Evolutionary conservation across 2,329 filamentous ascomycete genomes (phyloP).

Genomic region (Grosmannia huntii): DNA sequence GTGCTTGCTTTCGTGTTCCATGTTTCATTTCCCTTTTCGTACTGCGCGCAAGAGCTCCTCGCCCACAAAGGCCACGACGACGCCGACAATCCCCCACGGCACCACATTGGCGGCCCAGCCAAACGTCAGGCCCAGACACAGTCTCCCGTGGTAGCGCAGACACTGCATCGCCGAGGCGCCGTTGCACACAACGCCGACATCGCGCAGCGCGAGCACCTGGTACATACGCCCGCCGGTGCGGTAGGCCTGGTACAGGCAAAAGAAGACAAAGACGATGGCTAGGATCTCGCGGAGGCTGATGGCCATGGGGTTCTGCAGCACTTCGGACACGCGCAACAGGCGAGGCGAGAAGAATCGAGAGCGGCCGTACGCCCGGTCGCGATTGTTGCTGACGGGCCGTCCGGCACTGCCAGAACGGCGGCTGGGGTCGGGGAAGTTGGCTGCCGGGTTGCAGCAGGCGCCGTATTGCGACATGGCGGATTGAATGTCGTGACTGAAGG

Average conservation of each 20-base stretch:
- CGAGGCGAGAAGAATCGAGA: constrained; percentile 7
- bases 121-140: background rate
- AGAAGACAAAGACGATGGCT: constrained; percentile 3
- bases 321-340: constrained; percentile 9
- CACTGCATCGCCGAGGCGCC: constrained; percentile 1
- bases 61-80: constrained; percentile 6
- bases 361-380: constrained; percentile 4
- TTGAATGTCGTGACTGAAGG: too few relatives aligned
- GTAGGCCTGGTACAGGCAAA: constrained; percentile 6
- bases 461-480: background rate
- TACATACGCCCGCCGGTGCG: background rate
- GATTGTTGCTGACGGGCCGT: background rate
- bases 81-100: constrained; percentile 10
- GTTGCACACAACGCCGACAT: constrained; percentile 8
- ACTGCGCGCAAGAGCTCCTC: constrained; percentile 6
- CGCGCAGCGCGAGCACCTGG: constrained; percentile 3
- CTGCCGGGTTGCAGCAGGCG: background rate
- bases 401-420: background rate
- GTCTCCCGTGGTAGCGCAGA: background rate
- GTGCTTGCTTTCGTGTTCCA: too few relatives aligned
- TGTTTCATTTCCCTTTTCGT: background rate
- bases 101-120: constrained; percentile 5
- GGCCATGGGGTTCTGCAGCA: constrained; percentile 8
- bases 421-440: constrained; percentile 4
- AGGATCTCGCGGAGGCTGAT: constrained; percentile 11